These are phyloP conservation scores for Quercus lobata DNA, from an alignment of 331 rosid species.

Conservation along the genomic window DNA sequence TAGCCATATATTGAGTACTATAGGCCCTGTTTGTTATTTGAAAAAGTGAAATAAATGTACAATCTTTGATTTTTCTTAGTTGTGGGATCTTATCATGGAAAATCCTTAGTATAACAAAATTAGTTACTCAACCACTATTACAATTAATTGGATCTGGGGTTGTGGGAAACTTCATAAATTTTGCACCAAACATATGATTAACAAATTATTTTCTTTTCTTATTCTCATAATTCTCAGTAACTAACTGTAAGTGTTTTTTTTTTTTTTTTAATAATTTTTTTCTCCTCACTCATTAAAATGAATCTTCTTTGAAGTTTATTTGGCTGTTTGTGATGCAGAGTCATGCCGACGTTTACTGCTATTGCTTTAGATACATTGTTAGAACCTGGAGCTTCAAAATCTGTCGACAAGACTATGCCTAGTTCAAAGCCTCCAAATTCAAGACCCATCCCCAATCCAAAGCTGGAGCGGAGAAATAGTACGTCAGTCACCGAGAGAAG, in stretches of 20 bases:
- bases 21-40: not conserved
- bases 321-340: slow-evolving; percentile 44
- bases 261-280: not conserved
- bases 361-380: slow-evolving; percentile 83
- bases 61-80: not conserved
- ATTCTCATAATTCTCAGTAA: not conserved
- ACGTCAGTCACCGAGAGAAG: slow-evolving; percentile 35
- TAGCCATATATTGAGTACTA: not conserved
- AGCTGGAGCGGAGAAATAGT: slow-evolving; percentile 55
- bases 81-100: not conserved
- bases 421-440: slow-evolving; percentile 43
- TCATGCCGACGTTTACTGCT: slow-evolving; percentile 78
- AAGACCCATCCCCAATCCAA: slow-evolving; percentile 35
- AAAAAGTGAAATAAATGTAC: not conserved
- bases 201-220: not conserved
- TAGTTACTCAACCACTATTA: not conserved
- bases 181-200: not conserved
- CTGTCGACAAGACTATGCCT: slow-evolving; percentile 57
- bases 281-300: not conserved
- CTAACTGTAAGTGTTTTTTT: not conserved
- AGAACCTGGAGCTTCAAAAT: slow-evolving; percentile 70
- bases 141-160: not conserved
- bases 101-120: not conserved
- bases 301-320: not conserved
- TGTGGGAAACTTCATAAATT: not conserved